Conservation (phyloP, 148 eudicot species). For the Beta vulgaris region DNA sequence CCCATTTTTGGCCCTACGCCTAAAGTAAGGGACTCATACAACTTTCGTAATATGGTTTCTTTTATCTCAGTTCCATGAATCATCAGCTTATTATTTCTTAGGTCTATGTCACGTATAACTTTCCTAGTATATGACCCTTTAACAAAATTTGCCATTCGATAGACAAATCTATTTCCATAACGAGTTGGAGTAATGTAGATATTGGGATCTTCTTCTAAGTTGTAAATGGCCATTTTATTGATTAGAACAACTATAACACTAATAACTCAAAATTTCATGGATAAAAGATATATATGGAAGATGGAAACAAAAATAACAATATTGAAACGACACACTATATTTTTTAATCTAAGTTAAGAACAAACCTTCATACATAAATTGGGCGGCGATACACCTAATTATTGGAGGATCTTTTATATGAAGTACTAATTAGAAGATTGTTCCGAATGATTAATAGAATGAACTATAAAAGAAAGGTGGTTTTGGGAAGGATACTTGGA, state of each 20-base stretch:
- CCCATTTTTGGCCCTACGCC: slow-evolving; percentile 20
- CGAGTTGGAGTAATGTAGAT: slow-evolving; percentile 27
- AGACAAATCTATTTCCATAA: slow-evolving; percentile 22
- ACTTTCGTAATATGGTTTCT: slow-evolving; percentile 14
- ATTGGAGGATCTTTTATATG: neutral
- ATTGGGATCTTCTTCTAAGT: slow-evolving; percentile 25
- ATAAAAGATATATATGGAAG: neutral
- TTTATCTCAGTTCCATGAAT: slow-evolving; percentile 29
- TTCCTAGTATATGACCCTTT: slow-evolving; percentile 3
- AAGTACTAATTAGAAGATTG: neutral
- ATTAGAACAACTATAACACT: neutral
- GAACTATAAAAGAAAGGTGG: neutral
- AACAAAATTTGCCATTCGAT: slow-evolving; percentile 20
- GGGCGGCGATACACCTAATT: neutral
- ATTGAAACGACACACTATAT: neutral
- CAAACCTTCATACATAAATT: neutral
- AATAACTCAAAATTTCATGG: neutral
- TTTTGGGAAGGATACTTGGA: neutral
- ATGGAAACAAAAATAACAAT: neutral
- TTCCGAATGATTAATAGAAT: neutral
- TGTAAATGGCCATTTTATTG: slow-evolving; percentile 24
- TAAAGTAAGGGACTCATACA: slow-evolving; percentile 31
- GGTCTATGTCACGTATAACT: slow-evolving; percentile 24
- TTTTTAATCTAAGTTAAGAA: neutral
- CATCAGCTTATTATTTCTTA: slow-evolving; percentile 27